phyloP scores from a whole-genome alignment of 371 early-diverging fungal species.

The Batkoa obscura region DNA sequence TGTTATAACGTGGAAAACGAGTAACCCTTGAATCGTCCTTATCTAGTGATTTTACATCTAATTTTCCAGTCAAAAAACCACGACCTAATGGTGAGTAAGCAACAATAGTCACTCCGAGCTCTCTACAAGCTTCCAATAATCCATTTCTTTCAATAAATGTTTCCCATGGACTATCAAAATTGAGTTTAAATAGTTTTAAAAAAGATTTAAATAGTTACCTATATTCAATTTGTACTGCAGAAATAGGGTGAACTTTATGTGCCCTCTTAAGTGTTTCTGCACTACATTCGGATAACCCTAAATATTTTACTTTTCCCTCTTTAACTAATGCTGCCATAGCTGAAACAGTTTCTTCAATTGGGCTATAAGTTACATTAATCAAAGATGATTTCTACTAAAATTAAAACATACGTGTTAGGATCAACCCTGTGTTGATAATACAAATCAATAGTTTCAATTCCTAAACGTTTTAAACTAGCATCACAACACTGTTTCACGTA shows the following conservation, averaged over 20 bases:
- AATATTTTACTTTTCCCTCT: slow-evolving; percentile 30
- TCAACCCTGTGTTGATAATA: slow-evolving; percentile 37
- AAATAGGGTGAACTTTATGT: slow-evolving; percentile 37
- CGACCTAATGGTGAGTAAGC: slow-evolving; percentile 34
- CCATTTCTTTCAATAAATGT: background rate
- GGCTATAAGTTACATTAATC: too few relatives aligned
- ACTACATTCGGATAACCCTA: slow-evolving; percentile 35
- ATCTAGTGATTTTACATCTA: slow-evolving; percentile 21
- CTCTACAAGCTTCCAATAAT: slow-evolving; percentile 14
- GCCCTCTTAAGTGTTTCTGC: slow-evolving; percentile 31
- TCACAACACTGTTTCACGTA: slow-evolving; percentile 24
- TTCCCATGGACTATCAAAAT: background rate
- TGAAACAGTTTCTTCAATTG: slow-evolving; percentile 28
- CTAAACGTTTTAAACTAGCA: slow-evolving; percentile 20
- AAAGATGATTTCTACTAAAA: background rate
- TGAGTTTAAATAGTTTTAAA: background rate
- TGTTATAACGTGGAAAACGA: slow-evolving; percentile 21
- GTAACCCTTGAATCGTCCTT: slow-evolving; percentile 20
- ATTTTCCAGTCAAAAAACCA: slow-evolving; percentile 29
- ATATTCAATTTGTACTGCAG: slow-evolving; percentile 7
- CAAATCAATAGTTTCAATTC: slow-evolving; percentile 27
- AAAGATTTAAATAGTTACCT: background rate
- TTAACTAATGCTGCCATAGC: slow-evolving; percentile 38
- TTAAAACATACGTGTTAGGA: slow-evolving; percentile 12
- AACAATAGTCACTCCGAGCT: slow-evolving; percentile 34